phyloP scores from a whole-genome alignment of 345 rosid species.

The Populus pruinosa region DNA sequence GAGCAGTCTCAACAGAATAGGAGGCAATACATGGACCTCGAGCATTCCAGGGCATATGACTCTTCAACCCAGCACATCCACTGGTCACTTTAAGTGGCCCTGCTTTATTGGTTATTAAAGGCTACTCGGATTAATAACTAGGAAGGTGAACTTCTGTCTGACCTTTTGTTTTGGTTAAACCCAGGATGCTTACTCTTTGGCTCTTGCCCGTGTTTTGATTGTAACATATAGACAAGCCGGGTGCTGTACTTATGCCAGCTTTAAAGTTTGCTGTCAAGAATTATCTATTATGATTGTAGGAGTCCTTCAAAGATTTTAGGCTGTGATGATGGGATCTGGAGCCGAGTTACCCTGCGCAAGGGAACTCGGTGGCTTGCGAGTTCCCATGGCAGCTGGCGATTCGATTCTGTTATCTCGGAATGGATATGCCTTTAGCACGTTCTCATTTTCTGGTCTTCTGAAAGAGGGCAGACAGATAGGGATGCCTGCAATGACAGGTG shows the following conservation, averaged over 20 bases:
- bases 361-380: too few species aligned
- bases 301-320: too few species aligned
- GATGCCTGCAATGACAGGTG: too few species aligned
- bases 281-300: too few species aligned
- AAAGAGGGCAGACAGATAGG: too few species aligned
- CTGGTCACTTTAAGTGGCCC: slow-evolving; percentile 56
- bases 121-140: not conserved
- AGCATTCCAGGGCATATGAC: slow-evolving; percentile 52
- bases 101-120: not conserved
- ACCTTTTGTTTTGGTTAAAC: not conserved
- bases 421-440: too few species aligned
- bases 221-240: not conserved
- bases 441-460: too few species aligned
- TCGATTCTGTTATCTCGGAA: too few species aligned
- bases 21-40: slow-evolving; percentile 55
- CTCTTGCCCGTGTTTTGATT: not conserved
- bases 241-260: not conserved
- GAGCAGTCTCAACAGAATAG: slow-evolving; percentile 54
- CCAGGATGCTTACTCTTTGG: not conserved
- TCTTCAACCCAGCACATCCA: slow-evolving; percentile 55
- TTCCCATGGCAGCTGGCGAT: too few species aligned
- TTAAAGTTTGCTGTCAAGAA: too few species aligned
- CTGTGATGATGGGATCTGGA: too few species aligned
- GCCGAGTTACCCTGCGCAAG: too few species aligned
- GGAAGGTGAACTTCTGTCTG: not conserved